Evolutionary conservation across 805 yeast species (phyloP).

Genomic region (Ogataea methanolica): DNA sequence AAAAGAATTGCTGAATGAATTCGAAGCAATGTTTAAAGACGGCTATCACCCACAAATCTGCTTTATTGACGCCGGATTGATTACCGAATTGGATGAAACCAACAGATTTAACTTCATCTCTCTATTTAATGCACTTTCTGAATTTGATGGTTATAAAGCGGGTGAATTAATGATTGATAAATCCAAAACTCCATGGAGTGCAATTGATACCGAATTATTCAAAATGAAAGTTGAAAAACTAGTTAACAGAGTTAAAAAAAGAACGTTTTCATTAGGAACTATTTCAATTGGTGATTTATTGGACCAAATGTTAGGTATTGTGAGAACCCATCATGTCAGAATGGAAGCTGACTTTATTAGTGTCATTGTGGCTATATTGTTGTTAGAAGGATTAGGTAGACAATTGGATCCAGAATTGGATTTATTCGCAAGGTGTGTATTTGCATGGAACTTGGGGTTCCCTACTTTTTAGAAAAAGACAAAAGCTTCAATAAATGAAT

Average conservation of each 20-base stretch:
- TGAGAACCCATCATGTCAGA: slow-evolving; percentile 87
- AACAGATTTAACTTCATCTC: slow-evolving; percentile 87
- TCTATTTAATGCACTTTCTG: slow-evolving; percentile 80
- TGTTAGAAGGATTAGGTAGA: slow-evolving; percentile 93
- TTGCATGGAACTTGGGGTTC: slow-evolving; percentile 34
- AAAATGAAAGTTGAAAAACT: slow-evolving; percentile 82
- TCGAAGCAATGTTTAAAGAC: slow-evolving; percentile 38
- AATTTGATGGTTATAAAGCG: slow-evolving; percentile 89
- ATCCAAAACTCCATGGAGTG: slow-evolving; percentile 92
- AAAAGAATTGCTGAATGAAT: slow-evolving; percentile 35
- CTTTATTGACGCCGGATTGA: slow-evolving; percentile 88
- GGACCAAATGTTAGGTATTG: slow-evolving; percentile 86
- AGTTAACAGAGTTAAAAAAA: slow-evolving; percentile 72
- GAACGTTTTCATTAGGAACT: slow-evolving; percentile 90
- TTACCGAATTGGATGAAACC: slow-evolving; percentile 75
- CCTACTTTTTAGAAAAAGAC: slow-evolving; percentile 25
- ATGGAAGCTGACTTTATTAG: slow-evolving; percentile 97
- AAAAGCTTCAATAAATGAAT: not conserved
- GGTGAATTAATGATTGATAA: slow-evolving; percentile 96
- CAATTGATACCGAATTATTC: slow-evolving; percentile 75
- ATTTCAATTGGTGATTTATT: slow-evolving; percentile 88
- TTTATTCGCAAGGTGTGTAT: slow-evolving; percentile 93
- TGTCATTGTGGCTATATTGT: slow-evolving; percentile 86
- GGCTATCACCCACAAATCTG: slow-evolving; percentile 84
- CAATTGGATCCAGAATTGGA: slow-evolving; percentile 91